Conservation (phyloP, 139 green algal genomes). For the Volvox reticuliferus region DNA sequence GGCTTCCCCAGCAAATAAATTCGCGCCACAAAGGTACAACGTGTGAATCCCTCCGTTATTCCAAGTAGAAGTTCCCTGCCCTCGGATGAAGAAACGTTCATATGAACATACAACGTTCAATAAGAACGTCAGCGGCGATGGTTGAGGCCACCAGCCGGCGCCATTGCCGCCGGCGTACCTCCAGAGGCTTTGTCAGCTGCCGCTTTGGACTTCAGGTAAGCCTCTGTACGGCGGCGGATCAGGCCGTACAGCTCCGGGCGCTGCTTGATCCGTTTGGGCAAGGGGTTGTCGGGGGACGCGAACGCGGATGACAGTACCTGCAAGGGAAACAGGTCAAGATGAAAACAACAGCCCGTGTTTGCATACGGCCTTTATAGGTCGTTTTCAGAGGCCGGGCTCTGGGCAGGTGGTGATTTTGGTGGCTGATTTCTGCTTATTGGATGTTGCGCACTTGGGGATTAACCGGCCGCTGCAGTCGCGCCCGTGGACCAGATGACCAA, state of each 20-base stretch:
- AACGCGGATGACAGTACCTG: slow-evolving; percentile 32
- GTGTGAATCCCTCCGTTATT: too few relatives aligned
- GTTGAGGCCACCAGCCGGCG: too few relatives aligned
- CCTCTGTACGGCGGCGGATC: neutral
- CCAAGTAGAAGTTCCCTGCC: too few relatives aligned
- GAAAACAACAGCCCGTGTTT: neutral
- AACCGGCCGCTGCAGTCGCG: too few relatives aligned
- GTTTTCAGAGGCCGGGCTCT: neutral
- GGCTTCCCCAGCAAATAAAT: too few relatives aligned
- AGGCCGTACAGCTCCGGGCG: slow-evolving; percentile 25
- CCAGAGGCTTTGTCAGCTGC: neutral
- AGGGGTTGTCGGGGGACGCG: neutral
- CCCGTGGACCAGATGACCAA: too few relatives aligned
- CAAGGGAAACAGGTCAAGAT: neutral
- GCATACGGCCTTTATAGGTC: neutral
- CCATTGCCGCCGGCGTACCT: too few relatives aligned
- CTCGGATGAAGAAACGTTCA: too few relatives aligned
- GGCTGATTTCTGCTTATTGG: neutral
- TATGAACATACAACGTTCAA: too few relatives aligned
- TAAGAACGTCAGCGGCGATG: too few relatives aligned
- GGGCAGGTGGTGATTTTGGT: neutral
- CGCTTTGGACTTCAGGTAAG: neutral
- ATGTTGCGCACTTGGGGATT: too few relatives aligned
- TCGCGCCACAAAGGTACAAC: too few relatives aligned
- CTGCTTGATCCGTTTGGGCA: slow-evolving; percentile 13